A percentile compares a stretch with the other conserved stretches of the same genome.
Evolutionary conservation across 306 rosid genomes (phyloP).

Genomic region (Potentilla sterilis): DNA sequence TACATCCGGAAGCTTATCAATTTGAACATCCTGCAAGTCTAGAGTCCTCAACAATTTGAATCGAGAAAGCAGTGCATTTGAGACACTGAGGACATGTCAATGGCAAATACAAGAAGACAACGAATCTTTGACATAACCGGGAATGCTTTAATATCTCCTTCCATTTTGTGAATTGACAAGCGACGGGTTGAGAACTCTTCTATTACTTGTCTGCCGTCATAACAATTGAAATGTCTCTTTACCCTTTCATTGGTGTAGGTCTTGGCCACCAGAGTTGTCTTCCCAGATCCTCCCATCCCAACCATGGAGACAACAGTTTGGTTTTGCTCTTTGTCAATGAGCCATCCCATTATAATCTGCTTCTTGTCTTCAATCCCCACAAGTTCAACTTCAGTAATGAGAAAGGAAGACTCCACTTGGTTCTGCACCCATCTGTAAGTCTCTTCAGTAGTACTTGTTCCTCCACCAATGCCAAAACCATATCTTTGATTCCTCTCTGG

Average conservation of each 20-base stretch:
- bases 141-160: background rate
- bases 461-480: too few relatives aligned
- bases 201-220: too few relatives aligned
- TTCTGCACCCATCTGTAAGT: background rate
- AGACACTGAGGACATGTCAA: background rate
- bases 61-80: too few relatives aligned
- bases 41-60: background rate
- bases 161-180: background rate
- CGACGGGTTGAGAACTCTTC: background rate
- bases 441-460: background rate
- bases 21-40: background rate
- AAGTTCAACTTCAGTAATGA: background rate
- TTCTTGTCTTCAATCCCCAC: background rate
- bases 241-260: background rate
- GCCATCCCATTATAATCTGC: background rate
- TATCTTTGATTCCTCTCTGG: background rate
- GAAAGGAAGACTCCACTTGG: background rate
- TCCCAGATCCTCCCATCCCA: constrained; percentile 12
- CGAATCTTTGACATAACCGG: background rate
- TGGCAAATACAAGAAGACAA: background rate
- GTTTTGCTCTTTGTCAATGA: background rate
- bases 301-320: constrained; percentile 2
- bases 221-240: background rate
- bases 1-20: background rate
- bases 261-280: constrained; percentile 7